A percentile compares a stretch with the other conserved stretches of the same genome.
Conservation (phyloP, 495 filamentous ascomycete genomes). For the Venustampulla echinocandica region DNA sequence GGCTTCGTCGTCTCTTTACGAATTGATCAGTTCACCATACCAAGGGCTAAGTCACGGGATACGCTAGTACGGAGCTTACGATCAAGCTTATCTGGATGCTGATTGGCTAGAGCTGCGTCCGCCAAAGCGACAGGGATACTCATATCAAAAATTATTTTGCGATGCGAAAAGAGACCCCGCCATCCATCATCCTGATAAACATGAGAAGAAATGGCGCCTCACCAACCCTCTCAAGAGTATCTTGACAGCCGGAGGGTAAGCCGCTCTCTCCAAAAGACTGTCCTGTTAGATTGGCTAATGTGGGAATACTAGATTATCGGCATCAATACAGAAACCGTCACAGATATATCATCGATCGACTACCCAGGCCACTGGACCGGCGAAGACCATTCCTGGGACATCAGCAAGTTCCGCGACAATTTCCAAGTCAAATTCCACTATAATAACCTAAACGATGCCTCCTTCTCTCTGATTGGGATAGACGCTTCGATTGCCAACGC, state of each 20-base stretch:
- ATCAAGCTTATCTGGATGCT: neutral
- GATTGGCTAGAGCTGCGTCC: neutral
- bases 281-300: too few relatives aligned
- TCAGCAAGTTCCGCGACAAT: constrained; percentile 59
- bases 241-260: constrained; percentile 22
- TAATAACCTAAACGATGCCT: constrained; percentile 61
- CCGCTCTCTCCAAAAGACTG: constrained; percentile 1
- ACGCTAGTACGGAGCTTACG: too few relatives aligned
- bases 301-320: constrained; percentile 60
- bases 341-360: constrained; percentile 78
- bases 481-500: constrained; percentile 95
- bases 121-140: too few relatives aligned
- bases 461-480: constrained; percentile 84
- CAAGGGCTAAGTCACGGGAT: too few relatives aligned
- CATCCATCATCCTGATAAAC: neutral
- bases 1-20: neutral
- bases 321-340: constrained; percentile 81
- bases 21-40: neutral
- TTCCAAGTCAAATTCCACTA: constrained; percentile 77
- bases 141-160: constrained; percentile 9
- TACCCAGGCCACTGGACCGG: constrained; percentile 85
- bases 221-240: constrained; percentile 13
- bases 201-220: constrained; percentile 14
- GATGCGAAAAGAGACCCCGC: constrained; percentile 9
- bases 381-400: constrained; percentile 81